These are phyloP conservation scores for Saccharomyces pastorianus DNA, from an alignment of 1,139 yeast genomes.

Conservation along the genomic window DNA sequence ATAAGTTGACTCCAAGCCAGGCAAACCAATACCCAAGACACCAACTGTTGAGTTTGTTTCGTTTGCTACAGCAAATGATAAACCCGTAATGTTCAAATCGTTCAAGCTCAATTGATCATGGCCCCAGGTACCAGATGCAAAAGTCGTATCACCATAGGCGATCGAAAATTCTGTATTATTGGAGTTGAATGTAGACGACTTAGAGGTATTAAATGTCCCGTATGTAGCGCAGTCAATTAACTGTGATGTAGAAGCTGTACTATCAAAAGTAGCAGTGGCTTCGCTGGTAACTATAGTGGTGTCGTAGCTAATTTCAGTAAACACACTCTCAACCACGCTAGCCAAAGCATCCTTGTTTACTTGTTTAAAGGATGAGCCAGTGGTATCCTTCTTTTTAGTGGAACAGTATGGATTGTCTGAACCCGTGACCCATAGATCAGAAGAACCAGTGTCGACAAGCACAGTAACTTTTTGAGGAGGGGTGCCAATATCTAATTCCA, in stretches of 20 bases:
- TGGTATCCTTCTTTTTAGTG: background rate
- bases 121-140: constrained; percentile 61
- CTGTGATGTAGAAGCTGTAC: background rate
- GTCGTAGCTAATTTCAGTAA: background rate
- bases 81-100: constrained; percentile 35
- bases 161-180: constrained; percentile 45
- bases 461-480: constrained; percentile 45
- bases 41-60: constrained; percentile 47
- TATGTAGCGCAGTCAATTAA: constrained; percentile 7
- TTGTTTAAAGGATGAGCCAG: background rate
- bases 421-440: constrained; percentile 56
- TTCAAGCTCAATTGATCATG: constrained; percentile 43
- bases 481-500: constrained; percentile 41
- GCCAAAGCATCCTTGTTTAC: background rate
- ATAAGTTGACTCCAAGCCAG: constrained; percentile 40
- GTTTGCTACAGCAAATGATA: constrained; percentile 52
- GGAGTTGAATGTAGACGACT: constrained; percentile 38
- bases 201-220: constrained; percentile 10
- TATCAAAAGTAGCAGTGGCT: background rate
- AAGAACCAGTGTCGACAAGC: constrained; percentile 63
- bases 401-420: constrained; percentile 20
- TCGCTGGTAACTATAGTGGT: background rate
- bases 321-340: background rate
- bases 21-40: constrained; percentile 57
- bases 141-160: constrained; percentile 54